phyloP scores from a whole-genome alignment of 805 yeast genomes.

The Candida sphagnicola region DNA sequence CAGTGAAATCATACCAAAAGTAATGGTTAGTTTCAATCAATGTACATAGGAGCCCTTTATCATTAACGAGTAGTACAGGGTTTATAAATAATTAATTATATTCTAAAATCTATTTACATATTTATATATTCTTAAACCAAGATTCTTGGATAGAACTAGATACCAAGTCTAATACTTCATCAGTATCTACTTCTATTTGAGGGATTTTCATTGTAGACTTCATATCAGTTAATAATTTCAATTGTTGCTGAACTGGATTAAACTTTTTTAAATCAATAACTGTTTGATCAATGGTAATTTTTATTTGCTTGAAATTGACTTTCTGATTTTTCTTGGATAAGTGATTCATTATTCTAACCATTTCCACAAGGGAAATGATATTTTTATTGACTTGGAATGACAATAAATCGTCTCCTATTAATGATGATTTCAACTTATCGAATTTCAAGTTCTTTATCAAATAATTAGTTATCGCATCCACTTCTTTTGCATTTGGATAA shows the following conservation, averaged over 20 bases:
- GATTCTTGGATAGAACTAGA: conserved; percentile 8
- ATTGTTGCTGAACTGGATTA: conserved; percentile 8
- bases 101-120: background rate
- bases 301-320: background rate
- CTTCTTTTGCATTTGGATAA: conserved; percentile 15
- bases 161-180: conserved; percentile 9
- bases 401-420: conserved; percentile 12
- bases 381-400: conserved; percentile 17
- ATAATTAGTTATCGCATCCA: conserved; percentile 21
- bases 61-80: no score
- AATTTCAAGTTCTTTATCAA: conserved; percentile 28
- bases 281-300: conserved; percentile 4
- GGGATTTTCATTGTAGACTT: conserved; percentile 1
- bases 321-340: conserved; percentile 2
- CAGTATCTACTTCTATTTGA: conserved; percentile 5
- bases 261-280: conserved; percentile 8
- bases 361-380: conserved; percentile 12
- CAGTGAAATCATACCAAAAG: no score
- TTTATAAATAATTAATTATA: no score
- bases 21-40: no score
- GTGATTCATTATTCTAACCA: conserved; percentile 10
- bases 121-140: conserved; percentile 4
- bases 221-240: conserved; percentile 9
- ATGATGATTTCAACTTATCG: conserved; percentile 16
- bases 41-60: no score